Evolutionary conservation across 148 eudicot species (phyloP).

Genomic region (Vaccinium myrtillus): DNA sequence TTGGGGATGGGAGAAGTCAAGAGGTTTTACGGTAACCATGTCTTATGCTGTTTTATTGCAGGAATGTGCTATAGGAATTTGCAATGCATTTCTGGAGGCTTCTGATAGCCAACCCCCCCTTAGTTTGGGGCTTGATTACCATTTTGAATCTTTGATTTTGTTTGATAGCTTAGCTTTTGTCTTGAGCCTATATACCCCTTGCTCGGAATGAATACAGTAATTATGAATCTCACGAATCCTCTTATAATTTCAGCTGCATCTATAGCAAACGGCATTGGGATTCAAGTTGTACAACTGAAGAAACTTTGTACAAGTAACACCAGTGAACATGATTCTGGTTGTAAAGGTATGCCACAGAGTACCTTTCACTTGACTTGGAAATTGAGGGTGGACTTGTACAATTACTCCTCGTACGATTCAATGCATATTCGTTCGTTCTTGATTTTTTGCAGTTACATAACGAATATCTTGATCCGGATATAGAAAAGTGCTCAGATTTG

Average conservation of each 20-base stretch:
- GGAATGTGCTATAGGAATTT: neutral
- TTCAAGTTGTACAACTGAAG: neutral
- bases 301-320: neutral
- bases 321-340: neutral
- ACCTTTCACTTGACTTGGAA: neutral
- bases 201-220: neutral
- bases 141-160: neutral
- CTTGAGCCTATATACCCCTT: neutral
- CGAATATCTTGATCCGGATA: neutral
- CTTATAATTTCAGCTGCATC: neutral
- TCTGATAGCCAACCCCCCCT: neutral
- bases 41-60: slow-evolving; percentile 3
- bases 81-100: neutral
- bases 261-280: neutral
- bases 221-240: neutral
- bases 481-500: neutral
- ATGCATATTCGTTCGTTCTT: neutral
- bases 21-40: neutral
- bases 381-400: neutral
- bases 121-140: neutral
- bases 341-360: neutral
- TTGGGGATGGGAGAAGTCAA: neutral
- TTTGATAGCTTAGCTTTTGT: neutral
- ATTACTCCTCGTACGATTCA: neutral
- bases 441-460: neutral